phyloP scores from a whole-genome alignment of 1,139 yeast genomes.

The Meyerozyma smithsonii region DNA sequence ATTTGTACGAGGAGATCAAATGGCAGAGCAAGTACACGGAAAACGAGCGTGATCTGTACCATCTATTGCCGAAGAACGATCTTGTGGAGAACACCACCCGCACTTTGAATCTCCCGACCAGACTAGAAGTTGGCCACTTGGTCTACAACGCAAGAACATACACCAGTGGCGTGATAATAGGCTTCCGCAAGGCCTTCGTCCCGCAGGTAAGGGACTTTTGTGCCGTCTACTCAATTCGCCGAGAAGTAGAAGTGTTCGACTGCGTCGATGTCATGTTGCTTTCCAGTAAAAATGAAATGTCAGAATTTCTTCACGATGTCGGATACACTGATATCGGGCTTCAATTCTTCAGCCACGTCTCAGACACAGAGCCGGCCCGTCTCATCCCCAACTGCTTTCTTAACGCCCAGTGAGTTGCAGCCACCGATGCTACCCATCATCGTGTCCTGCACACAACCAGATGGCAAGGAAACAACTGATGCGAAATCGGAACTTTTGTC shows the following conservation, averaged over 20 bases:
- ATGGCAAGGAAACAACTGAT: too few relatives aligned
- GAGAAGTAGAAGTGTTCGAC: neutral
- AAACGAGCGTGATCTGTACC: neutral
- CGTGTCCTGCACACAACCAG: neutral
- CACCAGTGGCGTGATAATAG: neutral
- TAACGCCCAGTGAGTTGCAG: neutral
- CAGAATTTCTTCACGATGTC: neutral
- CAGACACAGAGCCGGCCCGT: neutral
- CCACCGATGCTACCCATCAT: neutral
- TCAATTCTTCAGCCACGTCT: neutral
- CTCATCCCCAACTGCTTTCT: neutral
- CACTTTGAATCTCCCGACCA: neutral
- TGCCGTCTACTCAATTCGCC: neutral
- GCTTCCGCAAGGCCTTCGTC: neutral
- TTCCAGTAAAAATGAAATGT: neutral
- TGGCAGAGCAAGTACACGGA: constrained; percentile 1
- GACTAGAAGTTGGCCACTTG: neutral
- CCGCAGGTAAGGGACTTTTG: neutral
- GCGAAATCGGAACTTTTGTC: neutral
- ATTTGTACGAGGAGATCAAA: neutral
- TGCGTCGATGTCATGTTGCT: neutral
- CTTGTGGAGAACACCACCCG: neutral
- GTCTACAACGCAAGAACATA: neutral
- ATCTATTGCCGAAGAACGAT: neutral
- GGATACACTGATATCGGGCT: neutral